phyloP scores from a whole-genome alignment of 257 asterid genomes.

The Solanum pennellii region DNA sequence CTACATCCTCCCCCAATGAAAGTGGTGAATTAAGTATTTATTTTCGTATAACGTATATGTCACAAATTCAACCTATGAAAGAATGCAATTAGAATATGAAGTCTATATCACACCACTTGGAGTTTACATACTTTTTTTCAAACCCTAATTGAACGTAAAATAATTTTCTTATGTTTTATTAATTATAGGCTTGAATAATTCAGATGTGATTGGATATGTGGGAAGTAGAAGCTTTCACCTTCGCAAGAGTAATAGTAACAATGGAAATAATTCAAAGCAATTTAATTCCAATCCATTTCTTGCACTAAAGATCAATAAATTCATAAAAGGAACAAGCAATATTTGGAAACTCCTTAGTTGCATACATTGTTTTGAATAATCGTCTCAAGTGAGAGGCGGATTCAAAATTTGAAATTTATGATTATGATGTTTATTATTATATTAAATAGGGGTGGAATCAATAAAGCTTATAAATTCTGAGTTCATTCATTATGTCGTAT shows the following conservation, averaged over 20 bases:
- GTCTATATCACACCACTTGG: not conserved
- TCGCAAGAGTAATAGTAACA: constrained; percentile 14
- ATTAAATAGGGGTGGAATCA: not conserved
- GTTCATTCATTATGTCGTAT: not conserved
- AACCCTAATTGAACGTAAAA: not conserved
- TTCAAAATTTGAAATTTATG: not conserved
- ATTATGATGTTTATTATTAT: not conserved
- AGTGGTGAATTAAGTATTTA: not conserved
- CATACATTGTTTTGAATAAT: not conserved
- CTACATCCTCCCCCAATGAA: not conserved
- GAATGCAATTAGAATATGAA: not conserved
- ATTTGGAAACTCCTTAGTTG: not conserved
- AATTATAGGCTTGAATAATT: constrained; percentile 44
- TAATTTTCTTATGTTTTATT: not conserved
- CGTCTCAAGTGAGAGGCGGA: not conserved
- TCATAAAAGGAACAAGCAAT: not conserved
- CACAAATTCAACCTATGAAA: not conserved
- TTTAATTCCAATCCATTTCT: not conserved
- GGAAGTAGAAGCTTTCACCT: constrained; percentile 64
- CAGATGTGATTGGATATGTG: constrained; percentile 55
- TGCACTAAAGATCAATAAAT: not conserved
- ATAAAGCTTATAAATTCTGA: not conserved
- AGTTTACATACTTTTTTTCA: not conserved
- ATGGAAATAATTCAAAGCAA: not conserved
- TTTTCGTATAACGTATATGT: not conserved